A percentile compares a stretch with the other conserved stretches of the same genome.
Conservation (phyloP, 495 filamentous ascomycete species). For the Trichoderma parareesei region DNA sequence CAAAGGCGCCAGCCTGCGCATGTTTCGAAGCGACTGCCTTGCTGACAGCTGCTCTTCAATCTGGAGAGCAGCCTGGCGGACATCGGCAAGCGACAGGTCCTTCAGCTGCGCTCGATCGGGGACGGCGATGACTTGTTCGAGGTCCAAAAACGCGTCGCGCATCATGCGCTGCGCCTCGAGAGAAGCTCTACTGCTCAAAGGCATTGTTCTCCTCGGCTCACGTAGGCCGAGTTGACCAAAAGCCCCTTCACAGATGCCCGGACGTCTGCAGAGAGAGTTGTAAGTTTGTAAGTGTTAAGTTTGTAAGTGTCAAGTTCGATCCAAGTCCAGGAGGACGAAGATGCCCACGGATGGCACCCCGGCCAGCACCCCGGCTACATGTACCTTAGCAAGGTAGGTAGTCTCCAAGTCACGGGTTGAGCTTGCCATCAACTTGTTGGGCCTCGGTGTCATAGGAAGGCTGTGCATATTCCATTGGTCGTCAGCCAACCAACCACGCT, state of each 20-base stretch:
- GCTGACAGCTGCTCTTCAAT: constrained; percentile 31
- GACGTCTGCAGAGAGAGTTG: too few relatives aligned
- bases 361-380: too few relatives aligned
- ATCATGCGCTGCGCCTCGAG: constrained; percentile 13
- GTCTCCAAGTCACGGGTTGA: too few relatives aligned
- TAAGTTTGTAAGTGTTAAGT: too few relatives aligned
- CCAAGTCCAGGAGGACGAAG: too few relatives aligned
- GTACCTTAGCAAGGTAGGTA: too few relatives aligned
- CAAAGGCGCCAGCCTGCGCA: constrained; percentile 32
- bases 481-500: background rate
- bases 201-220: too few relatives aligned
- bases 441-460: background rate
- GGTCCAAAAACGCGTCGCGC: constrained; percentile 23
- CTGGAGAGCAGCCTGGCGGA: constrained; percentile 25
- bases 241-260: too few relatives aligned
- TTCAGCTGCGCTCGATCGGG: constrained; percentile 22
- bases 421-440: too few relatives aligned
- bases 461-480: background rate
- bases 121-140: constrained; percentile 21
- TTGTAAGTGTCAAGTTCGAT: too few relatives aligned
- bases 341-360: too few relatives aligned
- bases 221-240: too few relatives aligned
- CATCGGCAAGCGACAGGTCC: constrained; percentile 31
- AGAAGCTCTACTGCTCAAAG: background rate
- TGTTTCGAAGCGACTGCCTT: constrained; percentile 28